A percentile compares a stretch with the other conserved stretches of the same genome.
Conservation (phyloP, 108 stramenopile species). For the Chaetoceros tenuissimus region DNA sequence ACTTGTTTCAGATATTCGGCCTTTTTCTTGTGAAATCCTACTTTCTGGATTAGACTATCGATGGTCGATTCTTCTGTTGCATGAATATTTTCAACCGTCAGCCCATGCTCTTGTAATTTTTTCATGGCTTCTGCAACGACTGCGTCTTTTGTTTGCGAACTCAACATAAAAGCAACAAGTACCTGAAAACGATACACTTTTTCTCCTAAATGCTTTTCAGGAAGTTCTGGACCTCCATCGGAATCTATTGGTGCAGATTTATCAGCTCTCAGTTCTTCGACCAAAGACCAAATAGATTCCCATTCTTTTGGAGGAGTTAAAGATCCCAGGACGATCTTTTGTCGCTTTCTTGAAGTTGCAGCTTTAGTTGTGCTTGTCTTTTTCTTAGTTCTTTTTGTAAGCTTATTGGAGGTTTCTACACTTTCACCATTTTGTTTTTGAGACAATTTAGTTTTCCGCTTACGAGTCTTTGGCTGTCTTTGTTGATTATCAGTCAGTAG, state of each 20-base stretch:
- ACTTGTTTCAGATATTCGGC: constrained; percentile 74
- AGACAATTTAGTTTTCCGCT: background rate
- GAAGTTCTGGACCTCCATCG: constrained; percentile 66
- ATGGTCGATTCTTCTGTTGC: constrained; percentile 35
- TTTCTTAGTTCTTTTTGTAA: too few species aligned
- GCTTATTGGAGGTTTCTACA: background rate
- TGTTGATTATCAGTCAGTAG: background rate
- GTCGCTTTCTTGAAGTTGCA: constrained; percentile 12
- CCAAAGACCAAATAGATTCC: constrained; percentile 56
- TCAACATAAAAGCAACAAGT: constrained; percentile 78
- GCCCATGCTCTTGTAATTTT: constrained; percentile 45
- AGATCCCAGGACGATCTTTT: constrained; percentile 30
- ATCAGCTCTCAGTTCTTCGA: constrained; percentile 71
- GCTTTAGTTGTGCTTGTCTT: background rate
- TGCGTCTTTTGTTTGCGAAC: constrained; percentile 89
- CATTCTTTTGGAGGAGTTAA: constrained; percentile 50
- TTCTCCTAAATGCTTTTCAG: constrained; percentile 27
- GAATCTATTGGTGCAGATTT: constrained; percentile 74
- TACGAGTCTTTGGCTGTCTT: background rate
- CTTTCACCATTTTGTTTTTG: background rate
- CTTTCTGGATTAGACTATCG: constrained; percentile 54
- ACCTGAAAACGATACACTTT: constrained; percentile 64
- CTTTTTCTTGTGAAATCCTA: constrained; percentile 93
- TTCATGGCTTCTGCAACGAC: constrained; percentile 70
- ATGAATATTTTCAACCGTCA: constrained; percentile 60